Percentiles rank a stretch among this genome's conserved stretches.
Conservation (phyloP, 176 grass and related monocot species). For the Calamus simplicifolius region DNA sequence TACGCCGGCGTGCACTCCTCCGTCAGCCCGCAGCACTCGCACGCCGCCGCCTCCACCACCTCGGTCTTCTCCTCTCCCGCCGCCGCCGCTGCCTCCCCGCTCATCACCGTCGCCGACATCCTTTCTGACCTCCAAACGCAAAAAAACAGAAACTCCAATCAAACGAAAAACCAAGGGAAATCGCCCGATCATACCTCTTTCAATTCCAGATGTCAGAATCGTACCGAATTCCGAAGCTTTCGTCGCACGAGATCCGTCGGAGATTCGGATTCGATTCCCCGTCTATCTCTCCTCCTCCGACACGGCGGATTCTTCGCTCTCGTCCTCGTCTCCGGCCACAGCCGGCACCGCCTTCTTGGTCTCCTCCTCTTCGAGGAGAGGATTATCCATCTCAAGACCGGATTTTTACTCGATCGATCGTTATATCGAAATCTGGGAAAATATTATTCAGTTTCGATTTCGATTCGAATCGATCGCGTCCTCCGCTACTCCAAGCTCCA, state of each 20-base stretch:
- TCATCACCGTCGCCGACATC: slow-evolving; percentile 20
- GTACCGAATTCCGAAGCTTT: no score
- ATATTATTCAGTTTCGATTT: no score
- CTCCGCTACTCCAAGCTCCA: background rate
- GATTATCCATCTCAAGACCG: no score
- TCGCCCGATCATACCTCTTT: no score
- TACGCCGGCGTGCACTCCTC: slow-evolving; percentile 83
- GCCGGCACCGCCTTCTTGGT: slow-evolving; percentile 14
- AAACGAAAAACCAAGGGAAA: no score
- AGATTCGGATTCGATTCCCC: background rate
- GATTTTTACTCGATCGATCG: no score
- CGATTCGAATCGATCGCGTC: slow-evolving; percentile 6
- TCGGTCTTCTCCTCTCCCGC: background rate
- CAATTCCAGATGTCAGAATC: no score
- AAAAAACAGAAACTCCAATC: no score
- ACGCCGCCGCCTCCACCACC: slow-evolving; percentile 43
- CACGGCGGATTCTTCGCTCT: slow-evolving; percentile 3
- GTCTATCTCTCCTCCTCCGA: slow-evolving; percentile 24
- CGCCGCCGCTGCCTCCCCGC: slow-evolving; percentile 25
- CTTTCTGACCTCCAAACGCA: no score
- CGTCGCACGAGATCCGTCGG: background rate
- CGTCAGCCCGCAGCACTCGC: slow-evolving; percentile 81
- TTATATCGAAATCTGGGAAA: no score
- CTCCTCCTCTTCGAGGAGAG: no score
- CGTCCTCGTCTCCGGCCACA: slow-evolving; percentile 9